These are phyloP conservation scores for Rhizopus microsporus DNA, from an alignment of 371 early-diverging fungal genomes.

Conservation along the genomic window DNA sequence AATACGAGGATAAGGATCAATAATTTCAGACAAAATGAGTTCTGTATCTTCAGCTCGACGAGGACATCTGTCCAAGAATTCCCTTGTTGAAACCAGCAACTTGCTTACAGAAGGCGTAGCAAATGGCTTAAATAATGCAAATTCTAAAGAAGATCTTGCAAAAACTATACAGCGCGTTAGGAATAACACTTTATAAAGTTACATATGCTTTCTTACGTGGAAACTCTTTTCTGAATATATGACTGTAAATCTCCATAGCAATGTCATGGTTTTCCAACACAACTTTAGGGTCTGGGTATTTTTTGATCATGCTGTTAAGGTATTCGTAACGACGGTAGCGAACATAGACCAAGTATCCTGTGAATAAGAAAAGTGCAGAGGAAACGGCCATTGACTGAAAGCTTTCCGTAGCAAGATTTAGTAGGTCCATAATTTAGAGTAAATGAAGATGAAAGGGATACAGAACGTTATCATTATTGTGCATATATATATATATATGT, in stretches of 20 bases:
- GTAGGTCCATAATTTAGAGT: background rate
- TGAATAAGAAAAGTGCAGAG: background rate
- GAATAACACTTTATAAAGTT: background rate
- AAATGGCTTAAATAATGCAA: slow-evolving; percentile 56
- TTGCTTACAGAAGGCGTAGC: slow-evolving; percentile 54
- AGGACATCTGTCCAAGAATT: slow-evolving; percentile 36
- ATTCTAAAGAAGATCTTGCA: slow-evolving; percentile 37
- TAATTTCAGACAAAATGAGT: slow-evolving; percentile 44
- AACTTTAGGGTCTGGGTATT: slow-evolving; percentile 51
- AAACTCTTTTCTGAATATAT: slow-evolving; percentile 42
- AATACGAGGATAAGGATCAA: slow-evolving; percentile 40
- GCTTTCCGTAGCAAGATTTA: background rate
- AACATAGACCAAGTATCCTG: slow-evolving; percentile 36
- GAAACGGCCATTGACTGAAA: background rate
- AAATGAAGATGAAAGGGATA: background rate
- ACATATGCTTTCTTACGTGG: slow-evolving; percentile 25
- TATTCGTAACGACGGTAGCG: slow-evolving; percentile 36
- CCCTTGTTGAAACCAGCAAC: slow-evolving; percentile 44
- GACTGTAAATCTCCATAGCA: slow-evolving; percentile 42
- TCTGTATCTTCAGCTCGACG: slow-evolving; percentile 55
- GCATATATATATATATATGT: background rate
- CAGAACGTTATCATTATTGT: background rate
- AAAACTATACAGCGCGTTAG: slow-evolving; percentile 12
- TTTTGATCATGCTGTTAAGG: slow-evolving; percentile 31
- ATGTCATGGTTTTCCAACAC: slow-evolving; percentile 37